Conservation (phyloP, 495 filamentous ascomycete species). For the Jackrogersella multiformis region DNA sequence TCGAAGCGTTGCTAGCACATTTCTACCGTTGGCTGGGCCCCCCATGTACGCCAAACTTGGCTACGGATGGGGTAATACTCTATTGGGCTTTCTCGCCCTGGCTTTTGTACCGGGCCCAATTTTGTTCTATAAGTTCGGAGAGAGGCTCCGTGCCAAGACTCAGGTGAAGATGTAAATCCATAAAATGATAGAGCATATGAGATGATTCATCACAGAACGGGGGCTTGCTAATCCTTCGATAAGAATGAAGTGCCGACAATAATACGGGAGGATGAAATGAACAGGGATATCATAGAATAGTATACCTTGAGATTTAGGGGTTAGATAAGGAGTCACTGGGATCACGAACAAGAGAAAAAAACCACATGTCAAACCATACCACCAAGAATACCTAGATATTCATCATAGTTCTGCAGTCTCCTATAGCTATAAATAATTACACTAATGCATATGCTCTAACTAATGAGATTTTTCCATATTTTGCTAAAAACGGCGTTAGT, state of each 20-base stretch:
- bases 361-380: too few species aligned
- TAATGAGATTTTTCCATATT: too few species aligned
- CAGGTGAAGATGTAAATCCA: not conserved
- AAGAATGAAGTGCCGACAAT: not conserved
- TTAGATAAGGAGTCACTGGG: not conserved
- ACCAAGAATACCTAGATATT: too few species aligned
- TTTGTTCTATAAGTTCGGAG: slow-evolving; percentile 45
- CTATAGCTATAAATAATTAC: too few species aligned
- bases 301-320: too few species aligned
- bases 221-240: not conserved
- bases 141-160: not conserved
- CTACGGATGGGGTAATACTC: slow-evolving; percentile 63
- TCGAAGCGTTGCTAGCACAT: slow-evolving; percentile 55
- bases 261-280: not conserved
- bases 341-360: not conserved
- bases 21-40: slow-evolving; percentile 64
- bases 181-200: not conserved
- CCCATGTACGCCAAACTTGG: slow-evolving; percentile 64
- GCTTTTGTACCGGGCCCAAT: slow-evolving; percentile 55
- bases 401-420: too few species aligned
- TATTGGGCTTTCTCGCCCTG: slow-evolving; percentile 67
- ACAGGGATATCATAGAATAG: too few species aligned
- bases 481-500: too few species aligned
- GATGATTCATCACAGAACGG: not conserved
- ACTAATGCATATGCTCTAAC: too few species aligned